Percentiles rank a stretch among this genome's conserved stretches.
These are phyloP conservation scores for Talaromyces amestolkiae DNA, from an alignment of 2,329 filamentous ascomycete genomes.

Conservation along the genomic window DNA sequence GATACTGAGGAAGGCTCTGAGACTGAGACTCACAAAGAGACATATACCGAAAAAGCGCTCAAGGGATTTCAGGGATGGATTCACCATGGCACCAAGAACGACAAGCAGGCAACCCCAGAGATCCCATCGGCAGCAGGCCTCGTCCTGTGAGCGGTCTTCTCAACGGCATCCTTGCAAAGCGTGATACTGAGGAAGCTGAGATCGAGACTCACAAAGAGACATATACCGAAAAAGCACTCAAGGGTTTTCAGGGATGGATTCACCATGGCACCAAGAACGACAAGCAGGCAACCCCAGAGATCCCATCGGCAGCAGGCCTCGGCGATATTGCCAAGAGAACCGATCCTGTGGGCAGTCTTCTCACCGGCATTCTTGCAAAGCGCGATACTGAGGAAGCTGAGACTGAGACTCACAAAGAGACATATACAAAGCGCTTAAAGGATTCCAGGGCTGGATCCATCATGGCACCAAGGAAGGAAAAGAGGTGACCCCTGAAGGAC, in stretches of 20 bases:
- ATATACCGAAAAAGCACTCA: not conserved
- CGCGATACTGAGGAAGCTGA: not conserved
- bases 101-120: not conserved
- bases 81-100: not conserved
- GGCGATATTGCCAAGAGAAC: not conserved
- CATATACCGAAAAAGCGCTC: not conserved
- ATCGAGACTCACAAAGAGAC: not conserved
- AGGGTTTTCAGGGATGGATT: not conserved
- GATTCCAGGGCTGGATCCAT: constrained; percentile 2
- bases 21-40: not conserved
- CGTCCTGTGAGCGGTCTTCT: not conserved
- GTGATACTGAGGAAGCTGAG: not conserved
- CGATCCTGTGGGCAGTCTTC: not conserved
- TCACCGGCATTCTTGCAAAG: not conserved
- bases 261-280: not conserved
- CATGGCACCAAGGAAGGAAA: not conserved
- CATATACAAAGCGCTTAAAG: constrained; percentile 4
- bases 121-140: not conserved
- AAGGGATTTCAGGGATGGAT: not conserved
- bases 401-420: not conserved
- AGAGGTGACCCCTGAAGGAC: not conserved
- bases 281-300: not conserved
- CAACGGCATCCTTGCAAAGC: not conserved
- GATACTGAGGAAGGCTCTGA: not conserved
- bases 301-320: not conserved